Evolutionary conservation across 2,329 filamentous ascomycete genomes (phyloP), one percentile per base, ranked within the genome.

Genomic region (Hansfordia pulvinata): DNA sequence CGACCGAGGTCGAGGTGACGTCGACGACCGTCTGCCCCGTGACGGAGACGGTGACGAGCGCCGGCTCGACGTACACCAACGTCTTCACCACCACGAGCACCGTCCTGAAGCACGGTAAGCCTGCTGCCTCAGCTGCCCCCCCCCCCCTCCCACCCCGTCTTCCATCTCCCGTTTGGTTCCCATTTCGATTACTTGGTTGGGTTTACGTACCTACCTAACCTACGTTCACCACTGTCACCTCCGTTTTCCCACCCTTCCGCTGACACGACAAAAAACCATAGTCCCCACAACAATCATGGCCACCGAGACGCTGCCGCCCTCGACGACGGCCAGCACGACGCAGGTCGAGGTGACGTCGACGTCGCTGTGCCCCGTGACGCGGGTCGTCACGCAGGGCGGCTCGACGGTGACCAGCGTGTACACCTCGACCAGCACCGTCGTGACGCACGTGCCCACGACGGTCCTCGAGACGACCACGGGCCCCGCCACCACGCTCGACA

Each of bases 81-180:
- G 55, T 51, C 6, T 62, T 57, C 35, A 56, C 52, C 10, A 58
- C 60, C 2, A 59, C 57, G 24, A 59, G 52, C 28, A n/a, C n/a
- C n/a, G n/a, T n/a, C n/a, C n/a, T n/a, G n/a, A n/a, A n/a, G n/a
- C n/a, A n/a, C n/a, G n/a, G n/a, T n/a, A n/a, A n/a, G n/a, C n/a
- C n/a, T n/a, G n/a, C n/a, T n/a, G n/a, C n/a, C n/a, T n/a, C n/a
- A n/a, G n/a, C n/a, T n/a, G n/a, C n/a, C n/a, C n/a, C n/a, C n/a
- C n/a, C n/a, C n/a, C n/a, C n/a, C n/a, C 16, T 14, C 23, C 16
- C 14, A 14, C 23, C 11, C n/a, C 14, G 23, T 16, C 23, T 8
- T 14, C 16, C 23, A 24, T 10, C 23, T 17, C 15, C 12, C 4
- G 7, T 17, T 6, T 17, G 18, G 20, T 11, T 26, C 17, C n/a